Percentiles rank a stretch among this genome's conserved stretches.
Conservation (phyloP, 1,284 basidiomycete species). For the Cryptococcus sp. region DNA sequence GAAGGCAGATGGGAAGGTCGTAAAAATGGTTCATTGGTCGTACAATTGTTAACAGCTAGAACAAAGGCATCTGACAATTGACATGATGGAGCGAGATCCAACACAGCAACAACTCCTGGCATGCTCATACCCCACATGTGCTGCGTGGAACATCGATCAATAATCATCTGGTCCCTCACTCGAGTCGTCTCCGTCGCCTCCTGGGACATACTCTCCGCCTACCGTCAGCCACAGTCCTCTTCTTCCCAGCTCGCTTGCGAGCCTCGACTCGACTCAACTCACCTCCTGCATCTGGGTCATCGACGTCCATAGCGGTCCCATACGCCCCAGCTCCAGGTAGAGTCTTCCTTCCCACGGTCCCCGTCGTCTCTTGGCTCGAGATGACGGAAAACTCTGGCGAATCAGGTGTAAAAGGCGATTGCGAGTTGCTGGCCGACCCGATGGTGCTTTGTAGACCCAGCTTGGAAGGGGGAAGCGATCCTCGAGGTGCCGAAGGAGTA, state of each 20-base stretch:
- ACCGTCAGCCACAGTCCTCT: not conserved
- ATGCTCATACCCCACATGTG: not conserved
- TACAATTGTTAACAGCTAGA: too few relatives aligned
- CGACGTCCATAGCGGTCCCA: not conserved
- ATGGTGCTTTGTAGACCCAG: conserved; percentile 26
- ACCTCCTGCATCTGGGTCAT: conserved; percentile 3
- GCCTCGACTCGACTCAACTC: not conserved
- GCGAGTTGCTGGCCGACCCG: not conserved
- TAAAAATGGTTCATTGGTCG: too few relatives aligned
- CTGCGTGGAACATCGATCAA: too few relatives aligned
- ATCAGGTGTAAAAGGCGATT: not conserved
- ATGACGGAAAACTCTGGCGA: conserved; percentile 3
- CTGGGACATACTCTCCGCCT: conserved; percentile 1
- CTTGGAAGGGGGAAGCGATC: conserved; percentile 21
- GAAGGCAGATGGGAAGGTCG: too few relatives aligned
- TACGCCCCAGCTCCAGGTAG: not conserved
- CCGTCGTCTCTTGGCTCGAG: not conserved
- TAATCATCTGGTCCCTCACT: conserved; percentile 6
- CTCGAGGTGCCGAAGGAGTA: conserved; percentile 11
- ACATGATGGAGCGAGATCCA: too few relatives aligned
- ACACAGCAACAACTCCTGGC: too few relatives aligned
- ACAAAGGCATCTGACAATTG: too few relatives aligned
- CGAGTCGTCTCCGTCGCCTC: not conserved
- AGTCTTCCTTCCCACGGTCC: not conserved
- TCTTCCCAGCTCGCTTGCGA: too few relatives aligned